Base-by-base conservation (phyloP, 2,329 filamentous ascomycete species). In the Cercospora brassicicola region DNA sequence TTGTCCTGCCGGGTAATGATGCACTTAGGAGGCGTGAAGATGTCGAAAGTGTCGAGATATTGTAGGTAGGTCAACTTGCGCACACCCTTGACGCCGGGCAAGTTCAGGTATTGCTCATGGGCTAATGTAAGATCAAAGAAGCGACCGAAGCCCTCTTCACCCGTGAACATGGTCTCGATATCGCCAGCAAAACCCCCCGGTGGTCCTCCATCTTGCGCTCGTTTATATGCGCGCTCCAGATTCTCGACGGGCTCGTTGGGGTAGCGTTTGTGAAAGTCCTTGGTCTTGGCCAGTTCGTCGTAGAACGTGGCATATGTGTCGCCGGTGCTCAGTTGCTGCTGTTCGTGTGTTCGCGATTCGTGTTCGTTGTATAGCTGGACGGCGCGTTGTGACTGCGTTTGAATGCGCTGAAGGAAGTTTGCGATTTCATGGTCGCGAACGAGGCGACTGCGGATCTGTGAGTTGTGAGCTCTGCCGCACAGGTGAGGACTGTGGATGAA, bases 211-310 rank as follows among this genome's bases (percentile, higher is more conserved):
- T 88, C 87, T 71, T 90, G 89, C 53, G 89, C 88, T 76, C 89
- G 86, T 79, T 93, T 93, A 83, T 99, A 99, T 39, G 94, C 91
- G 73, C 90, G 88, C 82, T 99, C 96, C 13, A 97, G 88, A 75
- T 98, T 97, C 80, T 99, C 95, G 59, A 96, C 92, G 31, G 92
- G 93, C 78, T 97, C 93, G 81, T 96, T 96, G 0, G 94, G 94
- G 76, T 99, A 97, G 74, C 91, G 89, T 67, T 90, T 88, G 80
- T 99, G 94, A 78, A 96, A 96, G 59, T 91, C 89, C 76, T 93
- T 95, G 76, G 97, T 91, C 28, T 90, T 88, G 66, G 87, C 84
- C 15, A 96, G 83, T 76, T 96, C 91, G 73, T 90, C 91, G 84
- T 97, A 94, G 81, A 99, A 99, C 71, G 94, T 90, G 53, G 93